A percentile compares a stretch with the other conserved stretches of the same genome.
Evolutionary conservation across 1,284 basidiomycete species (phyloP).

Genomic region (Sporisorium scitamineum): DNA sequence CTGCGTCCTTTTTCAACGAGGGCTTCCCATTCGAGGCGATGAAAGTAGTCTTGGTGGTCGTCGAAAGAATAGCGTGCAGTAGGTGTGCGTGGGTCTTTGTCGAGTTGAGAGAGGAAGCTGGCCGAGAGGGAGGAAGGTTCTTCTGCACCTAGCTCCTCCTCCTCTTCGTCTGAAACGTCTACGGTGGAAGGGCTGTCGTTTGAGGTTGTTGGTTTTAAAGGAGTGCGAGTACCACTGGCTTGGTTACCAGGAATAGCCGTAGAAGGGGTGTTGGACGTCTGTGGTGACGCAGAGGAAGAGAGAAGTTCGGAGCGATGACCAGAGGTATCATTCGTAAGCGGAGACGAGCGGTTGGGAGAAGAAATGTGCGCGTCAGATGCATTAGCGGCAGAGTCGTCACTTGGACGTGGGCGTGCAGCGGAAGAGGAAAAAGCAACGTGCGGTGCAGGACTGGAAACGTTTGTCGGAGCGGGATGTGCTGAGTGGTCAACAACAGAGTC

Average conservation of each 20-base stretch:
- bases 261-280: neutral
- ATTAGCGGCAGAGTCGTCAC: neutral
- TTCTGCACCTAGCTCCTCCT: neutral
- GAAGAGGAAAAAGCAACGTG: constrained; percentile 6
- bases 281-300: neutral
- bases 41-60: constrained; percentile 50
- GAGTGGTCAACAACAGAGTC: neutral
- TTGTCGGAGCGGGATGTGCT: neutral
- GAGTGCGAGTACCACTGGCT: neutral
- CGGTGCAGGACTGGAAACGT: neutral
- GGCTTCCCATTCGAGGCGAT: constrained; percentile 42
- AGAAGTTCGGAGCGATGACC: constrained; percentile 9
- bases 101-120: constrained; percentile 34
- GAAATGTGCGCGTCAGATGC: neutral
- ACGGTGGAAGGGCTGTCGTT: neutral
- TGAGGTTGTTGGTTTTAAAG: neutral
- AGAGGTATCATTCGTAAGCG: neutral
- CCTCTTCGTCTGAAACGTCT: constrained; percentile 11
- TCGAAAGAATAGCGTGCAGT: constrained; percentile 43
- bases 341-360: neutral
- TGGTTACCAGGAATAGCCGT: neutral
- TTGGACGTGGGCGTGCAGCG: neutral
- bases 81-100: constrained; percentile 22
- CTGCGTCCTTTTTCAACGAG: constrained; percentile 16
- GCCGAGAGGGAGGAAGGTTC: constrained; percentile 25